phyloP scores from a whole-genome alignment of 495 filamentous ascomycete genomes.

The Schizothecium vesticola region DNA sequence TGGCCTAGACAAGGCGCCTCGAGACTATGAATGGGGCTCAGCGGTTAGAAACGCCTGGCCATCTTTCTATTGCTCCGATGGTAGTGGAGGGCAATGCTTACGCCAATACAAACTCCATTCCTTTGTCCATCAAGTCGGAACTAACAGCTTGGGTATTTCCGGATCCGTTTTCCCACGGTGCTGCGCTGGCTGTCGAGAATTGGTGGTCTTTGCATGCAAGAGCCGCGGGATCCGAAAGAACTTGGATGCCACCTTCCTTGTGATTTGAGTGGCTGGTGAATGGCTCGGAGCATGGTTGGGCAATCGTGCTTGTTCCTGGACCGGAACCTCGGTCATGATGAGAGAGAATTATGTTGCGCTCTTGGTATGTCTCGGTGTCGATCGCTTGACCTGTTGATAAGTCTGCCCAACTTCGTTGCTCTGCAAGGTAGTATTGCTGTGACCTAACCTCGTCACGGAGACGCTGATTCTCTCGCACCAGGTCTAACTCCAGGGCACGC shows the following conservation, averaged over 20 bases:
- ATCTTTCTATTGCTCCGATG: no score
- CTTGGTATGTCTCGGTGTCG: neutral
- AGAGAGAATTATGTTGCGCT: no score
- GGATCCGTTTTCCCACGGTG: neutral
- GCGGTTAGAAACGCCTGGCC: no score
- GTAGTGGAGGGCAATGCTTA: no score
- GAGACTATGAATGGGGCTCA: neutral
- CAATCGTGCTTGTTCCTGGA: no score
- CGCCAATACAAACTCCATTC: constrained; percentile 3
- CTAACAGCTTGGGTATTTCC: neutral
- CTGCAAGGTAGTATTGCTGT: neutral
- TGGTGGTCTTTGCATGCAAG: no score
- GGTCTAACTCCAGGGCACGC: neutral
- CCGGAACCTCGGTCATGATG: no score
- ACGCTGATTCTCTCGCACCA: neutral
- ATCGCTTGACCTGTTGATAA: neutral
- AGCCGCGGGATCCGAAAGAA: no score
- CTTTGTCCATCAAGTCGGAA: neutral
- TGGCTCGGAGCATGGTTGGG: no score
- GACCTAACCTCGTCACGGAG: neutral
- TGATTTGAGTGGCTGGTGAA: no score
- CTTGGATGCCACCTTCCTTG: no score
- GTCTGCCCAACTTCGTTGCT: neutral
- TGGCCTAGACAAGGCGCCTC: neutral
- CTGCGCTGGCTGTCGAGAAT: neutral